A percentile compares a stretch with the other conserved stretches of the same genome.
These are phyloP conservation scores for Carex parvula DNA, from an alignment of 176 grass and related monocot species.

Conservation along the genomic window DNA sequence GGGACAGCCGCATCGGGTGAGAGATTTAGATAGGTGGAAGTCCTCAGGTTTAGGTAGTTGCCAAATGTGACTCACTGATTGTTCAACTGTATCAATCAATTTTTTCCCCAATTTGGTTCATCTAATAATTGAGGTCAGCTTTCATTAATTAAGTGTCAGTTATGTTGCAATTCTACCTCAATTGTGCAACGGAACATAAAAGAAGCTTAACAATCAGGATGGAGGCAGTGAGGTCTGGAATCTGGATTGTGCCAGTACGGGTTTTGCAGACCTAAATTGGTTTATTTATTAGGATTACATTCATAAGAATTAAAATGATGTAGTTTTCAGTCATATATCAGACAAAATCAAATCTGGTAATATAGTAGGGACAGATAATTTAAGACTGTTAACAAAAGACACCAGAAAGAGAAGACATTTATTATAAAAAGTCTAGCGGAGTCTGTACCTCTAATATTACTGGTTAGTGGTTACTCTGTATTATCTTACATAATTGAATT, in stretches of 20 bases:
- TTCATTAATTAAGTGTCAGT: constrained; percentile 9
- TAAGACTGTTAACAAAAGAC: background rate
- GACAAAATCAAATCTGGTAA: background rate
- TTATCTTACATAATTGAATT: background rate
- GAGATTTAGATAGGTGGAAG: background rate
- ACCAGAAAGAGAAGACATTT: background rate
- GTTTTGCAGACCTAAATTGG: background rate
- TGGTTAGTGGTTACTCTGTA: background rate
- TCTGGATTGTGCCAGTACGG: background rate
- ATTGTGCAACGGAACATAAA: background rate
- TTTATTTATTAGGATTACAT: background rate
- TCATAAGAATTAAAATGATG: background rate
- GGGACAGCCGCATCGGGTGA: constrained; percentile 82
- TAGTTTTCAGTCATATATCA: background rate
- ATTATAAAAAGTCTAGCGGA: background rate
- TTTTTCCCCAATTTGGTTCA: background rate
- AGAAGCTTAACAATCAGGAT: background rate
- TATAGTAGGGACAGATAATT: background rate
- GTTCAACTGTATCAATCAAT: background rate
- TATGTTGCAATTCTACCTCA: background rate
- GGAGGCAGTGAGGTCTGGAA: background rate
- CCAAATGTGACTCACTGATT: background rate
- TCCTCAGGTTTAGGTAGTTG: background rate
- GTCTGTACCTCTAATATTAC: background rate
- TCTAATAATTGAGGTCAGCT: background rate